Evolutionary conservation across 2,329 filamentous ascomycete species (phyloP).

Genomic region (Boeremia lycopersici): DNA sequence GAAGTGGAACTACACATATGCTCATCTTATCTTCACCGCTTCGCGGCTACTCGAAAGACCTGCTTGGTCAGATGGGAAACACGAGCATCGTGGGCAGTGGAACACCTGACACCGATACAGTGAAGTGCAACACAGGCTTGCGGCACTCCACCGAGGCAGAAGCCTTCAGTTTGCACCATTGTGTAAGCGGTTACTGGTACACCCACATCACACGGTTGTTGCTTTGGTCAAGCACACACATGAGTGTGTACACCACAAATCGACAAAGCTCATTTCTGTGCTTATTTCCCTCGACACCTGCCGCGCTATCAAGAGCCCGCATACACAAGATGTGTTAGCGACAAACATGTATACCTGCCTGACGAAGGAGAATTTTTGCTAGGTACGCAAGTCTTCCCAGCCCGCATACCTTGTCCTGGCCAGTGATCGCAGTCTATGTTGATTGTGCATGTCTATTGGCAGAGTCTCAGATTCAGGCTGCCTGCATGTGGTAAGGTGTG

Average conservation of each 20-base stretch:
- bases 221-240: background rate
- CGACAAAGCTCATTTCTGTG: background rate
- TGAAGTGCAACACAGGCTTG: background rate
- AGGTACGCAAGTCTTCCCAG: background rate
- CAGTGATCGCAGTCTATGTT: conserved; percentile 26
- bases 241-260: background rate
- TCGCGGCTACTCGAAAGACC: conserved; percentile 21
- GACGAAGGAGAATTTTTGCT: background rate
- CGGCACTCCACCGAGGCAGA: background rate
- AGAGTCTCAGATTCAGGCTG: conserved; percentile 17
- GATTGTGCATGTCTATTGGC: conserved; percentile 33
- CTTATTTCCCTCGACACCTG: background rate
- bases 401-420: conserved; percentile 34
- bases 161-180: background rate
- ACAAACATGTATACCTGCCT: background rate
- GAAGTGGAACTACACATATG: background rate
- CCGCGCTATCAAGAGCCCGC: background rate
- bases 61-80: conserved; percentile 6
- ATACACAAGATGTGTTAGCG: background rate
- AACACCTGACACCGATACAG: background rate
- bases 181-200: background rate
- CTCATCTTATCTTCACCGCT: conserved; percentile 9
- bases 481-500: conserved; percentile 25
- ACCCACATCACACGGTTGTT: background rate
- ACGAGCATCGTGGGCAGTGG: background rate